A percentile compares a stretch with the other conserved stretches of the same genome.
These are phyloP conservation scores for Cyamopsis tetragonoloba DNA, from an alignment of 306 rosid genomes.

Conservation along the genomic window DNA sequence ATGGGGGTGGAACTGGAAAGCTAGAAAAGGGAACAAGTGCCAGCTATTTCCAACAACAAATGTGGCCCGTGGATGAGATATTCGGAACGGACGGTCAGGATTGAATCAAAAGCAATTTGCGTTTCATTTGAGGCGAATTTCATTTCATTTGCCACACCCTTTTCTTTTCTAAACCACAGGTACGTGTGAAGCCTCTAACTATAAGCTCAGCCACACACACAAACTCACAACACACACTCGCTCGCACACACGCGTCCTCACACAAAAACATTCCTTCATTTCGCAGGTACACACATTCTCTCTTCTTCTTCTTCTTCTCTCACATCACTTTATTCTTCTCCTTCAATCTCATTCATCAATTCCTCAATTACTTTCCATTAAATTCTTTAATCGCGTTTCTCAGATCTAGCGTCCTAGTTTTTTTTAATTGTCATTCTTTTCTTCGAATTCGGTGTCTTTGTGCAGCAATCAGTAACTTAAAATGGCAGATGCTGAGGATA, in stretches of 20 bases:
- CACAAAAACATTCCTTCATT: neutral
- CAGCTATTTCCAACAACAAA: conserved; percentile 75
- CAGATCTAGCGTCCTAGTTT: too few species aligned
- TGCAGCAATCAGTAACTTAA: conserved; percentile 14
- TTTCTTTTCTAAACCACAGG: conserved; percentile 57
- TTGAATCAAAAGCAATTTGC: conserved; percentile 37
- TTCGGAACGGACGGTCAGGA: conserved; percentile 51
- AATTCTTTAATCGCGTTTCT: too few species aligned
- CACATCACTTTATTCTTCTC: neutral
- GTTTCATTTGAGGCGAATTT: conserved; percentile 51
- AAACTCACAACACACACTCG: neutral
- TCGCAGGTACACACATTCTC: conserved; percentile 5
- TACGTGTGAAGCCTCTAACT: too few species aligned
- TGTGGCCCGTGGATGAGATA: conserved; percentile 50
- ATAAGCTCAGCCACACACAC: conserved; percentile 9
- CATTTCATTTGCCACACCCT: conserved; percentile 36
- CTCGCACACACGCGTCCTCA: neutral
- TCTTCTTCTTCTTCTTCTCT: neutral
- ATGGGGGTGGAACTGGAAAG: conserved; percentile 18
- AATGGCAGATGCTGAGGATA: conserved; percentile 90
- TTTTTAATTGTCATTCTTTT: too few species aligned
- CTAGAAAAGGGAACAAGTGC: conserved; percentile 40
- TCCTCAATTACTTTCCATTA: too few species aligned
- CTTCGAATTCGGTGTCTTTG: conserved; percentile 4
- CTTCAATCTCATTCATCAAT: neutral